Evolutionary conservation across 2,329 filamentous ascomycete species (phyloP).

Genomic region (Gnomoniopsis smithogilvyi): DNA sequence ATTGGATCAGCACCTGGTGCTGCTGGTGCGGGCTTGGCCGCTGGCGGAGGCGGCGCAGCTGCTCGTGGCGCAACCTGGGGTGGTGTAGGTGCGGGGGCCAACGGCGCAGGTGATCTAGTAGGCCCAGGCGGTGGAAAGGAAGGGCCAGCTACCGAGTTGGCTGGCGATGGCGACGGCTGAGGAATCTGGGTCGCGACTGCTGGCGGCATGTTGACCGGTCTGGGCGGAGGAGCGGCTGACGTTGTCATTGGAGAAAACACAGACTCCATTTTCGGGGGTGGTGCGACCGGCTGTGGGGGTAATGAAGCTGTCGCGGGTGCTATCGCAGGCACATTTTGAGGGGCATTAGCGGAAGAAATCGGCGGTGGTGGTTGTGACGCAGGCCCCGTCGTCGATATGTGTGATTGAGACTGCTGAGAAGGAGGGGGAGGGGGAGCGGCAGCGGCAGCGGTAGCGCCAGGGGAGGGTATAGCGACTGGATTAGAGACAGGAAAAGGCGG

Average conservation of each 20-base stretch:
- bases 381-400: constrained; percentile 17
- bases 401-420: neutral
- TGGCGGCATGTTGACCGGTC: neutral
- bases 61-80: constrained; percentile 3
- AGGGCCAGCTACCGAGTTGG: constrained; percentile 25
- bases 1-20: constrained; percentile 62
- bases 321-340: constrained; percentile 3
- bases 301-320: constrained; percentile 17
- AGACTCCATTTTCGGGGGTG: constrained; percentile 28
- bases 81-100: constrained; percentile 12
- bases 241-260: constrained; percentile 22
- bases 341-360: neutral
- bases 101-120: constrained; percentile 15
- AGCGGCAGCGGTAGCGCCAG: neutral
- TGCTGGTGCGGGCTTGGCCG: constrained; percentile 20
- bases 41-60: constrained; percentile 20
- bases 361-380: constrained; percentile 16
- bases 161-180: constrained; percentile 28
- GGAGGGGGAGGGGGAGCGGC: neutral
- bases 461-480: constrained; percentile 19
- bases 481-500: constrained; percentile 20
- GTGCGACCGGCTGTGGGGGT: constrained; percentile 20
- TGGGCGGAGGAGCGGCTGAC: constrained; percentile 15
- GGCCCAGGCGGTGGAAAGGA: constrained; percentile 20
- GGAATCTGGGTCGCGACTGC: constrained; percentile 14